Evolutionary conservation across 1,139 yeast genomes (phyloP).

Genomic region (Candida labiduridarum): DNA sequence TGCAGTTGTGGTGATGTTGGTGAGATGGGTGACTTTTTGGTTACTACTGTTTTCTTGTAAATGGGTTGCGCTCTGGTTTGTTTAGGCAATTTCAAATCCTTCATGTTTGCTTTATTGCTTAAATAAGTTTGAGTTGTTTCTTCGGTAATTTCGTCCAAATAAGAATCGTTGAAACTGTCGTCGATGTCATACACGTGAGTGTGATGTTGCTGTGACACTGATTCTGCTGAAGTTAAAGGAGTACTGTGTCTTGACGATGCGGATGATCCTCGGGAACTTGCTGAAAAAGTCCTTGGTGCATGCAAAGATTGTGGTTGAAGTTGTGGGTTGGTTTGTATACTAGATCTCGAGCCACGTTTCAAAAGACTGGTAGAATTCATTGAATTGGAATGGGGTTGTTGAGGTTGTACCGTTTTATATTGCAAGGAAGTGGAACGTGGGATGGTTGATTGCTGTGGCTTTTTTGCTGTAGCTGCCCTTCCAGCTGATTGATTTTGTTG

Average conservation of each 20-base stretch:
- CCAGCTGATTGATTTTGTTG: constrained; percentile 6
- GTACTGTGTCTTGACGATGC: constrained; percentile 9
- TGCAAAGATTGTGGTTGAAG: constrained; percentile 4
- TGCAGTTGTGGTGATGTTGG: constrained; percentile 3
- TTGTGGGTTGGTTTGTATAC: constrained; percentile 6
- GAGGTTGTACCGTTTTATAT: constrained; percentile 1
- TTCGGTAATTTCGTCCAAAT: constrained; percentile 32
- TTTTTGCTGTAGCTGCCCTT: constrained; percentile 3
- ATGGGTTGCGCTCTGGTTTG: neutral
- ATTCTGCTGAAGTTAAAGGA: constrained; percentile 13
- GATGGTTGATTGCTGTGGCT: constrained; percentile 2
- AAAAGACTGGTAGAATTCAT: constrained; percentile 16
- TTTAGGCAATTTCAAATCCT: constrained; percentile 26
- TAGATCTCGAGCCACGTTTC: constrained; percentile 18
- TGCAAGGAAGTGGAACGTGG: constrained; percentile 8
- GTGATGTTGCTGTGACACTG: constrained; percentile 8
- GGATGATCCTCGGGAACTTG: constrained; percentile 19
- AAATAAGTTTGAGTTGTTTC: constrained; percentile 22
- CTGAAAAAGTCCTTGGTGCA: constrained; percentile 16
- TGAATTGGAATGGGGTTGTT: constrained; percentile 6
- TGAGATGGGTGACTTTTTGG: neutral
- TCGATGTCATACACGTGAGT: constrained; percentile 27
- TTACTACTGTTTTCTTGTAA: neutral
- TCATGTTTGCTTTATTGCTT: constrained; percentile 26
- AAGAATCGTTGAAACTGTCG: constrained; percentile 32